phyloP scores from a whole-genome alignment of 2,329 filamentous ascomycete genomes.

The Aplosporella prunicola region DNA sequence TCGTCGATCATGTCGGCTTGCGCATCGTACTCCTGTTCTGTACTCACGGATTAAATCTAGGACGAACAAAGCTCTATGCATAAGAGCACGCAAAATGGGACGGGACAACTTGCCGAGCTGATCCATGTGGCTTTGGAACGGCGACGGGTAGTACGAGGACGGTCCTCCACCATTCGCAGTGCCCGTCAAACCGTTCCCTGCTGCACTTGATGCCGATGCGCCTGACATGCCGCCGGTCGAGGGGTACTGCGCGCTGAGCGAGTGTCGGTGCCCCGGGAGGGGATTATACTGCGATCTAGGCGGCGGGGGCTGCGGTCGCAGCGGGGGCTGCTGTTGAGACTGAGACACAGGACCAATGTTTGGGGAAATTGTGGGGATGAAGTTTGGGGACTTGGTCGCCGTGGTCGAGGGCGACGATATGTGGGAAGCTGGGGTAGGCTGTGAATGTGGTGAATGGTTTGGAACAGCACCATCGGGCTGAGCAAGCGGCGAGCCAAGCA shows the following conservation, averaged over 20 bases:
- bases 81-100: constrained; percentile 36
- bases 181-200: constrained; percentile 26
- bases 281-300: constrained; percentile 39
- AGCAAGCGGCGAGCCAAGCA: constrained; percentile 31
- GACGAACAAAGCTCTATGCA: constrained; percentile 53
- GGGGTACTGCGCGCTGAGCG: constrained; percentile 27
- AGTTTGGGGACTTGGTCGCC: constrained; percentile 51
- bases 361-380: constrained; percentile 51
- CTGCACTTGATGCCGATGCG: constrained; percentile 26
- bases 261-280: constrained; percentile 30
- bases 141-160: constrained; percentile 65
- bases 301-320: constrained; percentile 38
- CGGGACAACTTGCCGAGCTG: constrained; percentile 78
- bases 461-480: constrained; percentile 32
- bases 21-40: constrained; percentile 96
- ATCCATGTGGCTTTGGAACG: constrained; percentile 89
- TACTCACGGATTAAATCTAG: constrained; percentile 57
- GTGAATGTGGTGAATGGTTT: constrained; percentile 60
- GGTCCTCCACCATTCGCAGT: constrained; percentile 28
- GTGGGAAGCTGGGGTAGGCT: constrained; percentile 77
- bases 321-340: constrained; percentile 33
- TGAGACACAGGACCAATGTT: constrained; percentile 46
- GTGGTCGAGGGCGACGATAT: constrained; percentile 54
- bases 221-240: constrained; percentile 28
- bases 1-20: constrained; percentile 85